Base-by-base conservation (phyloP, 2,329 filamentous ascomycete species). In the Talaromyces pinophilus region DNA sequence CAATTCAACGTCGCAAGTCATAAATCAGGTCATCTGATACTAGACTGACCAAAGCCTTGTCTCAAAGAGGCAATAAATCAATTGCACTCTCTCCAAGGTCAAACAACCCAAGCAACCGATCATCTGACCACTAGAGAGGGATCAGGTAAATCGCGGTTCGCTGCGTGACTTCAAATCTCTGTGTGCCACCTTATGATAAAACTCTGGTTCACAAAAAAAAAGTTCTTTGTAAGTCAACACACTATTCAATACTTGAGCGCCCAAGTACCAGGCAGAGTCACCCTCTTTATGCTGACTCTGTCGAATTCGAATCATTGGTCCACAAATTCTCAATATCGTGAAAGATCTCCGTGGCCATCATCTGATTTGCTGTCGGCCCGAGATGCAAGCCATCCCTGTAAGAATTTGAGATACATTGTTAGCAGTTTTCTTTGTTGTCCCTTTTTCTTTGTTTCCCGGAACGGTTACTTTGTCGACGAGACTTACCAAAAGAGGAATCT, bases 401-500 rank as follows among this genome's bases (percentile, higher is more conserved):
- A 40, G 42, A 33, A 33, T 60, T 25, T 44, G 33, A 60, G 35
- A 46, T 62, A 62, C 62, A 70, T 59, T 54, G 50, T 62, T 25
- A 64, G 67, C 67, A 19, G 63, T 55, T 59, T 50, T 61, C 35
- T 44, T 52, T 59, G 57, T 60, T 40, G 2, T 61, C n/a, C 13
- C 1, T 7, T 35, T 62, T 50, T 65, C 61, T 68, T 67, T 68
- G 63, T 63, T 61, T 63, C 62, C 57, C 19, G 17, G 44, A 52
- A 10, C 25, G 59, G 40, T 46, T 46, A 65, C 25, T 66, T 66
- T 65, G 38, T 62, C 40, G 54, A 66, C 25, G 46, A 62, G 19
- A 66, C 75, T 74, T 72, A 80, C 79, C 78, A 79, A 70, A 81
- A 80, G 44, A 80, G 71, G 70, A 76, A 79, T 65, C 76, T 78